Percentiles rank a stretch among this genome's conserved stretches.
These are phyloP conservation scores for Ceratocystis huliohia DNA, from an alignment of 2,329 filamentous ascomycete genomes.

Conservation along the genomic window DNA sequence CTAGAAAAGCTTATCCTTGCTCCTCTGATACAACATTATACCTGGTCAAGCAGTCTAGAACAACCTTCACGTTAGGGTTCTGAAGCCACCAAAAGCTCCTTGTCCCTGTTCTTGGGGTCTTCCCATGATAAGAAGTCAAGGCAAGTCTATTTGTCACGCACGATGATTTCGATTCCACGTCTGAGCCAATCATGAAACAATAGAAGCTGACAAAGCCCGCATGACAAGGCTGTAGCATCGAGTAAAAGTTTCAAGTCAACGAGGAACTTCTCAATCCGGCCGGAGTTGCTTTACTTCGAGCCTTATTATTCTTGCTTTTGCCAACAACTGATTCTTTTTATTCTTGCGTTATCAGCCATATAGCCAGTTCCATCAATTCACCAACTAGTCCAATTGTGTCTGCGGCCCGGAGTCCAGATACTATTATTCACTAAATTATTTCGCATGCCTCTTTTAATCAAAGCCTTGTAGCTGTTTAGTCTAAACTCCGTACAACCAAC, in stretches of 20 bases:
- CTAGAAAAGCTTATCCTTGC: too few relatives aligned
- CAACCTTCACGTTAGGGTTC: neutral
- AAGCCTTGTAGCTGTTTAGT: neutral
- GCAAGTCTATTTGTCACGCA: neutral
- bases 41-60: neutral
- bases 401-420: constrained; percentile 11
- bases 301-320: neutral
- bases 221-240: neutral
- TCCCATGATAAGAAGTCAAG: neutral
- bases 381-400: neutral
- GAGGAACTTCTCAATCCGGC: neutral
- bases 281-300: neutral
- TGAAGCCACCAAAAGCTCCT: neutral
- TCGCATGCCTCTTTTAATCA: neutral
- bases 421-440: neutral
- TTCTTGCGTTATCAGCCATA: neutral
- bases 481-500: too few relatives aligned
- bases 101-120: neutral
- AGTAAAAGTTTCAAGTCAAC: neutral
- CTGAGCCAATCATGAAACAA: neutral
- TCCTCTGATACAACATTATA: too few relatives aligned
- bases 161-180: neutral
- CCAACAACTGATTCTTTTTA: neutral
- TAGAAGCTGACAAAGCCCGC: neutral
- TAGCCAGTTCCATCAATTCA: neutral